Evolutionary conservation across 805 yeast species (phyloP), one percentile per base, ranked within the genome.

Genomic region (Candida chauliodis): DNA sequence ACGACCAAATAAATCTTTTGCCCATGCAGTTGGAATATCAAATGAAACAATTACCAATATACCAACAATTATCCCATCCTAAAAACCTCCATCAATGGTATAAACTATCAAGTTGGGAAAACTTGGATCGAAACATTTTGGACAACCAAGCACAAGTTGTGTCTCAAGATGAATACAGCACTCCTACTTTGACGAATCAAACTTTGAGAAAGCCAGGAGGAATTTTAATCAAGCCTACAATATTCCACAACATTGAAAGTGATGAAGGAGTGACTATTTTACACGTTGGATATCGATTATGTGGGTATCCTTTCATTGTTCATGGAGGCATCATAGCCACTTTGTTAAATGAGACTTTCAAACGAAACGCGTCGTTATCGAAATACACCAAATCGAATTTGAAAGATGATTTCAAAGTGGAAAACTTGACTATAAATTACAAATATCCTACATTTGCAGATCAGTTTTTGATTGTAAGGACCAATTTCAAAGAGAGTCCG

Each of bases 261-360:
- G 69, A 72, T 37, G 84, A 84, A 47, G 73, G 82, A 0, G 70
- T 84, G 1, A 74, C 87, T 0, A 71, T 88, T 5, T 68, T 86
- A 18, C 95, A 87, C 54, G 70, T 84, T 37, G 96, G 97, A 0
- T 78, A 81, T 52, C 75, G 74, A 44, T 58, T 89, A 15, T 80
- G 91, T 30, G 97, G 97, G 1, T 89, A 83, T 55, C 97, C 96
- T 2, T 81, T 86, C 49, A 61, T 90, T 14, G 74, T 87, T 2
- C 97, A 89, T 55, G 97, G 97, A 3, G 97, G 97, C 0, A 76
- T 90, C 20, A 56, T 89, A 21, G 95, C 90, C 7, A 81, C 95
- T 0, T 63, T 89, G 1, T 62, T 88, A 38, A 93, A 87, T 52
- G 95, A 89, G 48, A 72, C 84, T 5, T 73, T 81, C 62, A 79